A percentile compares a stretch with the other conserved stretches of the same genome.
Conservation (phyloP, 768 basidiomycete species). For the Lactifluus pinguis region DNA sequence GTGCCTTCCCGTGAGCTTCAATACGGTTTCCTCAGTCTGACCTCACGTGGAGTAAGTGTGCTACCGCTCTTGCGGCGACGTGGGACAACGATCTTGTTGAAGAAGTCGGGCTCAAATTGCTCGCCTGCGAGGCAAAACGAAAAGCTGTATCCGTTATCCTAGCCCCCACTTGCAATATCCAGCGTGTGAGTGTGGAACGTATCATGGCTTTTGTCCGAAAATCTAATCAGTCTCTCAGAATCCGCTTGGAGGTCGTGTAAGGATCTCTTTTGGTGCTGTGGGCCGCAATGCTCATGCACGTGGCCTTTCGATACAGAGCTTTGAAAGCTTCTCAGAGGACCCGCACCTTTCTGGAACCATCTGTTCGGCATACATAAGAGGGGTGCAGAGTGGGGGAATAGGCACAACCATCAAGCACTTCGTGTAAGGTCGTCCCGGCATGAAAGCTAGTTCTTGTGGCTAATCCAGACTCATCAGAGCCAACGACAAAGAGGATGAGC, state of each 20-base stretch:
- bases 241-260: slow-evolving; percentile 61
- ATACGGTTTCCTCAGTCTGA: background rate
- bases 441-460: background rate
- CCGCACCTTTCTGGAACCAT: slow-evolving; percentile 64
- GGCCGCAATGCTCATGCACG: background rate
- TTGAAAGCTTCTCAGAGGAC: slow-evolving; percentile 76
- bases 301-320: slow-evolving; percentile 36
- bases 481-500: slow-evolving; percentile 79
- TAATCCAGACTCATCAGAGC: slow-evolving; percentile 31
- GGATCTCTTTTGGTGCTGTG: slow-evolving; percentile 17
- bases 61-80: slow-evolving; percentile 61
- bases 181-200: slow-evolving; percentile 41
- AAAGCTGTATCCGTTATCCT: slow-evolving; percentile 60
- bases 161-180: slow-evolving; percentile 80
- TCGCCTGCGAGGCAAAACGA: slow-evolving; percentile 66
- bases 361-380: slow-evolving; percentile 65
- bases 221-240: slow-evolving; percentile 31
- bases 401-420: slow-evolving; percentile 78
- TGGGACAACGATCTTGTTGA: slow-evolving; percentile 61
- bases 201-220: background rate
- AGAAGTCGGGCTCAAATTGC: slow-evolving; percentile 50
- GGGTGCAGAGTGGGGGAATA: slow-evolving; percentile 68
- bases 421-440: slow-evolving; percentile 35
- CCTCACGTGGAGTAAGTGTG: slow-evolving; percentile 31
- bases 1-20: slow-evolving; percentile 50